These are phyloP conservation scores for Sclerotinia sclerotiorum DNA, from an alignment of 2,329 filamentous ascomycete species.

Conservation along the genomic window DNA sequence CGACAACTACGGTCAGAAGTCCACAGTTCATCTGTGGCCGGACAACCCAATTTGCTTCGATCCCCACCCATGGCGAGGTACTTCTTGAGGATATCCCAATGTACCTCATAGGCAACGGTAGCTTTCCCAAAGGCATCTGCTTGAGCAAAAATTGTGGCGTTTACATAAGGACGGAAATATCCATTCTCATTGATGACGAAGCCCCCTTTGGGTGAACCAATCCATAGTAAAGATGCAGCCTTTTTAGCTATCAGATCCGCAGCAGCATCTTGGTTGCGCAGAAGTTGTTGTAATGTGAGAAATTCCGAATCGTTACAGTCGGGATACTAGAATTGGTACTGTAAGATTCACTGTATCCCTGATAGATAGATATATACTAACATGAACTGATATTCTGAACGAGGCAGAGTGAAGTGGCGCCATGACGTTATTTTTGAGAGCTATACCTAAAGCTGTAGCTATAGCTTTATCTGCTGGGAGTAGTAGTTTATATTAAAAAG, in stretches of 20 bases:
- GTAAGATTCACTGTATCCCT: neutral
- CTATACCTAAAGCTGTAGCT: too few species aligned
- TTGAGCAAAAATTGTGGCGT: slow-evolving; percentile 14
- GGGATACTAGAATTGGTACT: neutral
- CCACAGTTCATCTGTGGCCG: slow-evolving; percentile 9
- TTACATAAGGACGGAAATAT: slow-evolving; percentile 12
- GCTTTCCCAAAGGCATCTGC: slow-evolving; percentile 17
- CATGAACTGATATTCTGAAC: slow-evolving; percentile 13
- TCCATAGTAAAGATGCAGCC: slow-evolving; percentile 14
- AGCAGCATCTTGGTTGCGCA: slow-evolving; percentile 16
- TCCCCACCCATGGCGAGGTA: neutral
- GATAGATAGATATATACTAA: neutral
- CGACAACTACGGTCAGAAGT: neutral
- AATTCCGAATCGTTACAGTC: slow-evolving; percentile 2
- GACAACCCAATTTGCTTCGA: slow-evolving; percentile 11
- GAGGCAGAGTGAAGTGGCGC: neutral
- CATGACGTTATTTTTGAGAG: neutral
- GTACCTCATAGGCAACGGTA: slow-evolving; percentile 13
- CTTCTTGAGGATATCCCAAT: slow-evolving; percentile 17
- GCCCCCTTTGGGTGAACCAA: slow-evolving; percentile 1
- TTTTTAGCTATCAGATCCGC: slow-evolving; percentile 11
- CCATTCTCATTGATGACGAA: slow-evolving; percentile 9
- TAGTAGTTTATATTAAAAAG: neutral
- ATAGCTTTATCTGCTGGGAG: neutral
- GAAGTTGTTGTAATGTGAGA: slow-evolving; percentile 9